Conservation (phyloP, 139 green algal species). For the Tetradesmus lagerheimii region DNA sequence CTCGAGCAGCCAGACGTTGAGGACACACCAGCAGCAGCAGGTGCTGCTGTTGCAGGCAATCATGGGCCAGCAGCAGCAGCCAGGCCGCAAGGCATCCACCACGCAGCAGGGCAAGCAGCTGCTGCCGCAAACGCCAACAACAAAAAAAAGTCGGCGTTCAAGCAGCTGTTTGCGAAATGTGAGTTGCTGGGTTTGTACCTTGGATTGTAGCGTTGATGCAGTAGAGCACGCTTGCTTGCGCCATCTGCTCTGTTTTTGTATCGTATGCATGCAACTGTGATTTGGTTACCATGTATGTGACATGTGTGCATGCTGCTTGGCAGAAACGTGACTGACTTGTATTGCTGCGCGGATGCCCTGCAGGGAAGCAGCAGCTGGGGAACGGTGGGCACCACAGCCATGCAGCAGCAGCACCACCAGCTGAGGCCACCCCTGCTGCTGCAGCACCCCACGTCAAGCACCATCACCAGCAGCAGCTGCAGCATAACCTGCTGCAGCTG, state of each 20-base stretch:
- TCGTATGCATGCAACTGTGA: neutral
- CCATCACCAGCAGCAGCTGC: neutral
- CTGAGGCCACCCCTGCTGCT: too few relatives aligned
- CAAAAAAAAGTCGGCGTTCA: constrained; percentile 10
- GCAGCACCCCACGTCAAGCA: neutral
- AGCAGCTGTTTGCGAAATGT: constrained; percentile 22
- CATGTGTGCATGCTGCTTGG: neutral
- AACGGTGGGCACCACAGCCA: neutral
- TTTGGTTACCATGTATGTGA: too few relatives aligned
- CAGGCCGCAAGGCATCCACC: neutral
- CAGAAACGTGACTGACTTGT: neutral
- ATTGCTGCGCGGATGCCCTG: neutral
- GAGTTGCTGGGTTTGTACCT: neutral
- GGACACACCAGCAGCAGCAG: neutral
- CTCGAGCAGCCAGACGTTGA: neutral
- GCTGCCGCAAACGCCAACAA: neutral
- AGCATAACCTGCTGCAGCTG: neutral
- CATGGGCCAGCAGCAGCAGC: neutral
- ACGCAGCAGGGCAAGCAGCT: neutral
- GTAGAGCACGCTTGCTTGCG: neutral
- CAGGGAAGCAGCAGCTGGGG: constrained; percentile 22
- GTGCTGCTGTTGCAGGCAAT: neutral
- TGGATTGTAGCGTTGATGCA: neutral
- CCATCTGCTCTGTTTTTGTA: neutral
- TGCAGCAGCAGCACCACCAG: neutral